Evolutionary conservation across 768 basidiomycete species (phyloP).

Genomic region (Favolaschia claudopus): DNA sequence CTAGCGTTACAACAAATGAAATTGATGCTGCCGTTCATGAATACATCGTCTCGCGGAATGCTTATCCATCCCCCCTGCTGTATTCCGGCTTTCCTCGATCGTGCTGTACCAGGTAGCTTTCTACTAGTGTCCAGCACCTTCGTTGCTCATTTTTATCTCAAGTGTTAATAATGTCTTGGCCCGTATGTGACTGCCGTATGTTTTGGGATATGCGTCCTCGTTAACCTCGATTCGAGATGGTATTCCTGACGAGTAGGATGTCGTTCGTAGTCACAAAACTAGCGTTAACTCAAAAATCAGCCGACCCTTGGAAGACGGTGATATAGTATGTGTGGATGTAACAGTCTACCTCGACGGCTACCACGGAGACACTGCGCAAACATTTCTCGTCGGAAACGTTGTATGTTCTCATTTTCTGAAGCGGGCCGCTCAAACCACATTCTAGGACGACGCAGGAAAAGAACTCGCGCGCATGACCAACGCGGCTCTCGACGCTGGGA

Average conservation of each 20-base stretch:
- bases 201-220: too few relatives aligned
- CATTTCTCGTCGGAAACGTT: constrained; percentile 82
- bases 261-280: neutral
- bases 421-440: neutral
- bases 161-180: constrained; percentile 89
- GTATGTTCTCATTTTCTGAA: constrained; percentile 43
- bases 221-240: too few relatives aligned
- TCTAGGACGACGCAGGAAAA: constrained; percentile 72
- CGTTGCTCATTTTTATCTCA: constrained; percentile 53
- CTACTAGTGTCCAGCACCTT: constrained; percentile 39
- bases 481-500: constrained; percentile 72
- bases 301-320: constrained; percentile 80
- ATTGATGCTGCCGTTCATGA: constrained; percentile 80
- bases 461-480: constrained; percentile 71
- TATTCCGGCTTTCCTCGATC: constrained; percentile 81
- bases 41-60: constrained; percentile 68
- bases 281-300: constrained; percentile 48
- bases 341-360: constrained; percentile 85
- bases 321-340: constrained; percentile 89
- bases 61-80: constrained; percentile 87
- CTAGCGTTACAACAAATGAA: constrained; percentile 74
- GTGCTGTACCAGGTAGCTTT: constrained; percentile 69
- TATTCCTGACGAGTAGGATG: constrained; percentile 85
- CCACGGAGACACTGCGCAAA: constrained; percentile 90
- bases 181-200: too few relatives aligned